Evolutionary conservation across 192 early-diverging fungal genomes (phyloP).

Genomic region (Gigaspora rosea): DNA sequence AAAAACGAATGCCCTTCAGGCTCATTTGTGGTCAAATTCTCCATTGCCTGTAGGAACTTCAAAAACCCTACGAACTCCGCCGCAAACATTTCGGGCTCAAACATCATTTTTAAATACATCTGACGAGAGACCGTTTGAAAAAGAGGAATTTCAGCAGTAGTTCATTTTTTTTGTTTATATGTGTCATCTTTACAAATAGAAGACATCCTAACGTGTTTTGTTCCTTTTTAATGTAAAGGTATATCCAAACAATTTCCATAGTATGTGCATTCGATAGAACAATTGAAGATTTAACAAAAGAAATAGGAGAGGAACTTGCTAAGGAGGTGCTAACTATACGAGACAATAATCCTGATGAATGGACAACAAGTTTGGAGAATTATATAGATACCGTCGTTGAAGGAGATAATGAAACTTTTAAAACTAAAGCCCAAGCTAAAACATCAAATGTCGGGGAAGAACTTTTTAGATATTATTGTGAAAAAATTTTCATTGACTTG

Average conservation of each 20-base stretch:
- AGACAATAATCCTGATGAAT: conserved; percentile 22
- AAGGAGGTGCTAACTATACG: background rate
- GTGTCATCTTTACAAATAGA: conserved; percentile 1
- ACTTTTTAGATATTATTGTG: conserved; percentile 26
- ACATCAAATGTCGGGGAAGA: background rate
- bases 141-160: conserved; percentile 26
- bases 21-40: conserved; percentile 18
- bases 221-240: conserved; percentile 24
- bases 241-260: conserved; percentile 23
- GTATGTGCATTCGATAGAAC: conserved; percentile 17
- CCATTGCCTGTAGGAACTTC: background rate
- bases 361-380: conserved; percentile 19
- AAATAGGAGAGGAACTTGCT: conserved; percentile 30
- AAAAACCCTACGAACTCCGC: conserved; percentile 5
- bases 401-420: background rate
- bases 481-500: conserved; percentile 35
- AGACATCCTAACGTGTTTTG: background rate
- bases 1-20: conserved; percentile 12
- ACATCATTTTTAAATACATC: conserved; percentile 19
- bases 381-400: conserved; percentile 24
- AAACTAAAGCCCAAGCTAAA: conserved; percentile 20
- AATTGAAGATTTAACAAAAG: conserved; percentile 25
- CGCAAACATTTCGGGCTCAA: background rate
- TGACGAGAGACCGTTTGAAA: conserved; percentile 18
- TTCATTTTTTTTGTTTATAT: conserved; percentile 13